Evolutionary conservation across 768 basidiomycete species (phyloP), one percentile per base, ranked within the genome.

Genomic region (Suillus cothurnatus): DNA sequence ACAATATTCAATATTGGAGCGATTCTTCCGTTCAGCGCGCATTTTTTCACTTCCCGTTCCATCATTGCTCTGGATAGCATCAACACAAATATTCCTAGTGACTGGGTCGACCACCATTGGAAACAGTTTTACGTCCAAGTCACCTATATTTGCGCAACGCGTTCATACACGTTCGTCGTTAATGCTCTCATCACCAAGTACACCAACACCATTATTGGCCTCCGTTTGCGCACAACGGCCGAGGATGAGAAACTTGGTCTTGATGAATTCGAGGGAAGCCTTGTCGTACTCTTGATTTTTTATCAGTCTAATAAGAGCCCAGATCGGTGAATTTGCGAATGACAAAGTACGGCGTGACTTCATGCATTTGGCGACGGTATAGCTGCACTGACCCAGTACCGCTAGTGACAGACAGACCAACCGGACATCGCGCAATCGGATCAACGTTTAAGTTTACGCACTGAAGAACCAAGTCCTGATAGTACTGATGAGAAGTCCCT

Each of bases 101-200:
- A 91, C 19, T 94, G 88, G 87, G 75, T 95, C 63, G 87, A 94
- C 73, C 85, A 84, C 61, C 82, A 90, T 77, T 93, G 86, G 84
- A 88, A 88, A 70, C 92, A 93, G 70, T 81, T 95, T 26, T 92
- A 92, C 68, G 89, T 88, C 69, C 92, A 94, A 64, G 78, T 94
- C 64, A 83, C 84, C 7, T 90, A 89, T 67, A 80, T 89, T 56
- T 82, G 81, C 66, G 86, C 88, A 50, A 78, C 81, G 41, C 84
- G 82, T 66, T 79, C 72, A 14, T 92, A 90, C 70, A 82, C 84
- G 41, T 88, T 89, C 68, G 84, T 85, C 61, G 80, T 84, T 50
- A 89, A 89, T 9, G 87, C 88, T 0, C 66, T 83, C 8, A 74
- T 90, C n/a, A 87, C 84, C 15, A 89, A 88, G 73, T 73, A 63